A percentile compares a stretch with the other conserved stretches of the same genome.
phyloP scores from a whole-genome alignment of 371 early-diverging fungal genomes.

The Mortierella sp. region DNA sequence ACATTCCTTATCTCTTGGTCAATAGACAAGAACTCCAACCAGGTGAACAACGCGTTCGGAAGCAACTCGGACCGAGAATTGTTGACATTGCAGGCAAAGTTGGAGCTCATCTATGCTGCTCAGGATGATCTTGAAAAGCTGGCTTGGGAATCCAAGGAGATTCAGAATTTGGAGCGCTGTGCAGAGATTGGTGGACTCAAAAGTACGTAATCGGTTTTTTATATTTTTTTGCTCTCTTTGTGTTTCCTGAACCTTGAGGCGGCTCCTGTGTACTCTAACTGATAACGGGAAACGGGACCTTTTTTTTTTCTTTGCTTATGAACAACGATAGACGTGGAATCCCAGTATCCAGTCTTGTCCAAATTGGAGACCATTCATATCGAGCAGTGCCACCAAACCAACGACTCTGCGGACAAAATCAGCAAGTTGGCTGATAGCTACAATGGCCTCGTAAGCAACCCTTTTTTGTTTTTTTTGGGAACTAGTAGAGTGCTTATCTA shows the following conservation, averaged over 20 bases:
- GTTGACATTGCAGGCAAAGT: slow-evolving; percentile 63
- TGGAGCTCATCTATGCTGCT: slow-evolving; percentile 64
- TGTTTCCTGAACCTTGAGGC: too few species aligned
- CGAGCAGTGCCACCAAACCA: slow-evolving; percentile 58
- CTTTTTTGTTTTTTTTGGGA: too few species aligned
- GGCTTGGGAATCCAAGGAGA: slow-evolving; percentile 64
- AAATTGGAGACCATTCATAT: slow-evolving; percentile 60
- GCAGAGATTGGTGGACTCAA: slow-evolving; percentile 59
- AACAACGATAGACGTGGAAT: slow-evolving; percentile 54
- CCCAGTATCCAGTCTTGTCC: slow-evolving; percentile 58
- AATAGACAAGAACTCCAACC: slow-evolving; percentile 60
- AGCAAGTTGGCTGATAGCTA: slow-evolving; percentile 64
- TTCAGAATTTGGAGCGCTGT: slow-evolving; percentile 63
- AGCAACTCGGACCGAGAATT: slow-evolving; percentile 63
- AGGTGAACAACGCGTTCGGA: slow-evolving; percentile 57
- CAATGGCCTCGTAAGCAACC: slow-evolving; percentile 57
- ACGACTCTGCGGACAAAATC: slow-evolving; percentile 56
- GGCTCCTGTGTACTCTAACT: too few species aligned
- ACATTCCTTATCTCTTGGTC: too few species aligned
- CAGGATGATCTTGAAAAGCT: slow-evolving; percentile 63
- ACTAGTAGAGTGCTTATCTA: too few species aligned
- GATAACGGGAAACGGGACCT: not conserved
- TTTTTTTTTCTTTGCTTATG: not conserved
- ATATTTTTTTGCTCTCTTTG: too few species aligned
- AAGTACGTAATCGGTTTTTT: slow-evolving; percentile 21